phyloP scores from a whole-genome alignment of 2,329 filamentous ascomycete genomes.

The Ophiostoma ulmi region DNA sequence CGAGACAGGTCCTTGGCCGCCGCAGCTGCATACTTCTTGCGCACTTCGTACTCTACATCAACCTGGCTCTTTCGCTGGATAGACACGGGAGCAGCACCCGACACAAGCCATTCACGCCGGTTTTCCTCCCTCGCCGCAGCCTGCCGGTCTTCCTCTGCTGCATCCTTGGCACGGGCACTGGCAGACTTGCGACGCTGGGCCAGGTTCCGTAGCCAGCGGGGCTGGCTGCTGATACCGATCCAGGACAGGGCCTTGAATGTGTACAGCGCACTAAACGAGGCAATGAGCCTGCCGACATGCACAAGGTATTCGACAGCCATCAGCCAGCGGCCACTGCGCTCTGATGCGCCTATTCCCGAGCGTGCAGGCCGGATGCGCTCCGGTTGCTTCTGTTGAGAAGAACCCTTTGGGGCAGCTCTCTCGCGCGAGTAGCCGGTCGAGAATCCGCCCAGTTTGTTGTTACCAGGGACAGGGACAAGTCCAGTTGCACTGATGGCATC shows the following conservation, averaged over 20 bases:
- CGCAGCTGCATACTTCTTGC: constrained; percentile 47
- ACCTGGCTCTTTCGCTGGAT: constrained; percentile 41
- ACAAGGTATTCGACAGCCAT: constrained; percentile 70
- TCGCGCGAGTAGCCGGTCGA: constrained; percentile 64
- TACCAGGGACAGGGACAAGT: constrained; percentile 50
- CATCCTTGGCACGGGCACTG: constrained; percentile 25
- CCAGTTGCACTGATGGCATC: constrained; percentile 52
- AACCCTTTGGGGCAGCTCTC: constrained; percentile 57
- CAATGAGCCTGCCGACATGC: constrained; percentile 63
- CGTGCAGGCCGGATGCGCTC: constrained; percentile 42
- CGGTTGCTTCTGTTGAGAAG: constrained; percentile 41
- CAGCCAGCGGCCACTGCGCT: constrained; percentile 72
- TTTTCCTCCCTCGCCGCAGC: neutral
- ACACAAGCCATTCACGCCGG: constrained; percentile 29
- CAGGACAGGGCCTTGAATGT: constrained; percentile 50
- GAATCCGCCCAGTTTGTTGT: constrained; percentile 36
- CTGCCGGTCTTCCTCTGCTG: neutral
- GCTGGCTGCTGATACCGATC: constrained; percentile 57
- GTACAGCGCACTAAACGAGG: constrained; percentile 54
- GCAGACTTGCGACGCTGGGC: constrained; percentile 40
- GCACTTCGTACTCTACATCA: constrained; percentile 77
- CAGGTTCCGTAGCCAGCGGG: constrained; percentile 57
- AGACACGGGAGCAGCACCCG: constrained; percentile 36
- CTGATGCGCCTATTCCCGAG: constrained; percentile 71
- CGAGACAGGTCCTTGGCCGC: constrained; percentile 31